These are phyloP conservation scores for Takashimella koratensis DNA, from an alignment of 1,284 basidiomycete genomes.

Conservation along the genomic window DNA sequence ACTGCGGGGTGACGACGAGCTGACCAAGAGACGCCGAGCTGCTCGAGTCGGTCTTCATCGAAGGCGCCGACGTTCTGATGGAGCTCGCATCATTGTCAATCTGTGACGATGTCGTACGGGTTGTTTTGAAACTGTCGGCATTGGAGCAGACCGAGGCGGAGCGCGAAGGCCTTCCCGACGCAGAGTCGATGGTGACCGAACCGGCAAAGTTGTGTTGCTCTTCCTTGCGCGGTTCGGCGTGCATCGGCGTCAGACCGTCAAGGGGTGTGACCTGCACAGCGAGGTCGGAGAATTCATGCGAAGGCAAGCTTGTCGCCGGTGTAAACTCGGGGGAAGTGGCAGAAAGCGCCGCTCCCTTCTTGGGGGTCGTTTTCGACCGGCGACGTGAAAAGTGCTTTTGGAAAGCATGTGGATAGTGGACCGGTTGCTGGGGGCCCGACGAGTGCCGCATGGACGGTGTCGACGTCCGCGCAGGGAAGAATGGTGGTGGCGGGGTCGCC, in stretches of 20 bases:
- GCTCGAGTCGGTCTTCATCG: constrained; percentile 10
- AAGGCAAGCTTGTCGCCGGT: not conserved
- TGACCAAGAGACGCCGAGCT: constrained; percentile 6
- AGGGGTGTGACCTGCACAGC: no score
- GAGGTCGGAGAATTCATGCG: not conserved
- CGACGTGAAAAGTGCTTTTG: not conserved
- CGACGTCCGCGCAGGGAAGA: constrained; percentile 36
- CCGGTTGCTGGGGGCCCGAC: constrained; percentile 8
- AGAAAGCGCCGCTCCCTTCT: not conserved
- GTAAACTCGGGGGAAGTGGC: not conserved
- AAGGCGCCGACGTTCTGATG: constrained; percentile 14
- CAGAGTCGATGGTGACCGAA: not conserved
- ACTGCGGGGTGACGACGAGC: constrained; percentile 10
- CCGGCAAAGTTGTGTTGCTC: not conserved
- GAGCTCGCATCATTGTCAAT: constrained; percentile 7
- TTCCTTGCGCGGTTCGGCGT: not conserved
- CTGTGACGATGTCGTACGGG: not conserved
- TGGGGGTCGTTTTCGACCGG: not conserved
- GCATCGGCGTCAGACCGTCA: not conserved
- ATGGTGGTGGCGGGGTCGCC: constrained; percentile 39
- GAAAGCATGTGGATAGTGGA: not conserved
- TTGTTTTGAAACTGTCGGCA: not conserved
- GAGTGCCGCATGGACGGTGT: constrained; percentile 39
- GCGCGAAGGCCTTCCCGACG: not conserved
- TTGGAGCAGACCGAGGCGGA: not conserved